Conservation (phyloP, 345 rosid genomes). For the Arabis hirsuta region DNA sequence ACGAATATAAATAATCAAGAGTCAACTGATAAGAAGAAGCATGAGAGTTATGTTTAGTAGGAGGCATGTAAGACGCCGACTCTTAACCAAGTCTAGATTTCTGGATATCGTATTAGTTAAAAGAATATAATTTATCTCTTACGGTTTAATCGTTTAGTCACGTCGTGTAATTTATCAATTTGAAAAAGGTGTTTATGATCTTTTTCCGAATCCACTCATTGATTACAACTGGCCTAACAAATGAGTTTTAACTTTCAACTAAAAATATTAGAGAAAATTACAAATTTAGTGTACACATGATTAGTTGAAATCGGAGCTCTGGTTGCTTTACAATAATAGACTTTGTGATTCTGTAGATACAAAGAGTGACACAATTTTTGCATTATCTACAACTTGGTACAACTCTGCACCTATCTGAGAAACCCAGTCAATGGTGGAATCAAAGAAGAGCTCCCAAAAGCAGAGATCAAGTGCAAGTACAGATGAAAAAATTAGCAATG, state of each 20-base stretch:
- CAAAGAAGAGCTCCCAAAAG: constrained; percentile 84
- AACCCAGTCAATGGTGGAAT: constrained; percentile 61
- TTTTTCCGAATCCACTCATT: background rate
- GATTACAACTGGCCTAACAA: constrained; percentile 1
- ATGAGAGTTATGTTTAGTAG: constrained; percentile 23
- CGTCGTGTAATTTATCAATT: constrained; percentile 30
- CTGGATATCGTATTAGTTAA: constrained; percentile 28
- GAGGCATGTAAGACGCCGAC: constrained; percentile 36
- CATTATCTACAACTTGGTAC: constrained; percentile 47
- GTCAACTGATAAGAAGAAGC: constrained; percentile 23
- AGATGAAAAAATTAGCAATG: constrained; percentile 71
- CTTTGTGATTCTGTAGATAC: constrained; percentile 4
- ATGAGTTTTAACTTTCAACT: background rate
- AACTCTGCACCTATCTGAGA: constrained; percentile 54
- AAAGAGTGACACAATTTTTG: constrained; percentile 41
- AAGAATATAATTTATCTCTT: constrained; percentile 6
- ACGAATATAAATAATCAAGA: constrained; percentile 4
- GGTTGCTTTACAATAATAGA: constrained; percentile 17
- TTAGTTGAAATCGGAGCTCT: background rate
- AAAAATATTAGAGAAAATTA: too few relatives aligned
- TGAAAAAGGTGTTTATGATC: constrained; percentile 21
- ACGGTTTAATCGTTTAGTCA: constrained; percentile 36
- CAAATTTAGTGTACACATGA: background rate
- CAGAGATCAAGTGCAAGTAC: constrained; percentile 86
- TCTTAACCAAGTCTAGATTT: constrained; percentile 38